These are phyloP conservation scores for Clonostachys solani DNA, from an alignment of 2,329 filamentous ascomycete genomes.

Conservation along the genomic window DNA sequence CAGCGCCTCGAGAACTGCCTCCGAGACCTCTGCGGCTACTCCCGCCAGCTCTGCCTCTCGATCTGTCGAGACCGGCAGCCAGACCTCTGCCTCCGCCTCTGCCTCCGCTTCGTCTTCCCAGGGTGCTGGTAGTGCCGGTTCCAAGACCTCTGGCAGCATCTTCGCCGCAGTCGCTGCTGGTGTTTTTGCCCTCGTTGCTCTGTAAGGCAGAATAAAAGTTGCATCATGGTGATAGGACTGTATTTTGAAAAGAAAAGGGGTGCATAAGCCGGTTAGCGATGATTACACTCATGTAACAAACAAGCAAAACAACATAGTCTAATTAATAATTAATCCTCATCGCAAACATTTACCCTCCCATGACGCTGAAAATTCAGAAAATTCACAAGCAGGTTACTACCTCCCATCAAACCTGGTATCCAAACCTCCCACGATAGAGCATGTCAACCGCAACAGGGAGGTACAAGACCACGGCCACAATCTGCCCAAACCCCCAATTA, in stretches of 20 bases:
- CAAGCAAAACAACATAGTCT: too few species aligned
- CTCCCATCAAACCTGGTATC: too few species aligned
- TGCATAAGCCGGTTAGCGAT: too few species aligned
- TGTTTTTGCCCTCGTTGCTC: too few species aligned
- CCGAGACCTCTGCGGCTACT: background rate
- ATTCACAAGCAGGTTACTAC: too few species aligned
- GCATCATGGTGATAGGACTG: too few species aligned
- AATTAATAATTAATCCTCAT: too few species aligned
- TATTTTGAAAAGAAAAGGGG: too few species aligned
- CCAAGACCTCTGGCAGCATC: background rate
- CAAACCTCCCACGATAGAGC: slow-evolving; percentile 8
- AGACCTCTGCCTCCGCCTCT: background rate
- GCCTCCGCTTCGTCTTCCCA: background rate
- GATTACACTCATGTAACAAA: too few species aligned
- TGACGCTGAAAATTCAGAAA: too few species aligned
- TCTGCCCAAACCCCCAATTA: slow-evolving; percentile 13
- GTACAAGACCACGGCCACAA: slow-evolving; percentile 15
- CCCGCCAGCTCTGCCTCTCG: background rate
- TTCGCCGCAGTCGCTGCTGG: background rate
- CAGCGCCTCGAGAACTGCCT: background rate
- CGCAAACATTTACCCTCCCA: too few species aligned
- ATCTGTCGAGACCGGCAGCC: background rate
- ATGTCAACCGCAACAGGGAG: slow-evolving; percentile 10
- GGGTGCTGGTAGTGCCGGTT: background rate
- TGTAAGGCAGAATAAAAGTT: too few species aligned